Evolutionary conservation across 495 filamentous ascomycete species (phyloP).

Genomic region (Lasiosphaeriaceae sp.): DNA sequence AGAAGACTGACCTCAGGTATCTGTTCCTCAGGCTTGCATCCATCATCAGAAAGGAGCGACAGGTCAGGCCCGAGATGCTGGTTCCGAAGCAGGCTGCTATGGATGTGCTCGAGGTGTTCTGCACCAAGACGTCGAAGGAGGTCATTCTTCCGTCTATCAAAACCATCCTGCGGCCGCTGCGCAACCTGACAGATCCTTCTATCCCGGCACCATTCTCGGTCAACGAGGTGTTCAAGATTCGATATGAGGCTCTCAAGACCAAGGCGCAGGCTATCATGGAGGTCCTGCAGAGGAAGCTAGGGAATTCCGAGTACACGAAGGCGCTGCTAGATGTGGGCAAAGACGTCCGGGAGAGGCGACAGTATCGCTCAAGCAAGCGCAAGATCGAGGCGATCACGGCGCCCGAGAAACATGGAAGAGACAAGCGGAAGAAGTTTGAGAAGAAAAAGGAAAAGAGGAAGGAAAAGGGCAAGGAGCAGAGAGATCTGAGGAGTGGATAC

Average conservation of each 20-base stretch:
- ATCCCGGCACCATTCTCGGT: constrained; percentile 63
- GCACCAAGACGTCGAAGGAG: constrained; percentile 50
- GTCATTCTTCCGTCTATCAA: constrained; percentile 58
- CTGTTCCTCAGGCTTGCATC: constrained; percentile 71
- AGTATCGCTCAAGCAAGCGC: constrained; percentile 72
- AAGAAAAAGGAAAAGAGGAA: constrained; percentile 80
- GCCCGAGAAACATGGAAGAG: constrained; percentile 70
- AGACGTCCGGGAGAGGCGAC: constrained; percentile 62
- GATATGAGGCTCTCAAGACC: constrained; percentile 61
- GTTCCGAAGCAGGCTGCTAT: constrained; percentile 73
- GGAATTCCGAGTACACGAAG: constrained; percentile 70
- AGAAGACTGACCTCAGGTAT: constrained; percentile 53
- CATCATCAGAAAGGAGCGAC: constrained; percentile 74
- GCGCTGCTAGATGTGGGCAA: constrained; percentile 65
- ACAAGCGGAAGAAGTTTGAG: constrained; percentile 83
- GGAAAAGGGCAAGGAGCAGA: constrained; percentile 65
- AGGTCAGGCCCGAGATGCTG: constrained; percentile 55
- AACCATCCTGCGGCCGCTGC: constrained; percentile 71
- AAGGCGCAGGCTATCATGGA: constrained; percentile 71
- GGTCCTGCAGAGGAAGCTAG: constrained; percentile 73
- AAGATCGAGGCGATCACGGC: constrained; percentile 78
- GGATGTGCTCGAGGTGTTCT: constrained; percentile 62
- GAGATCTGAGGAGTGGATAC: constrained; percentile 52
- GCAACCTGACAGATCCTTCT: constrained; percentile 75
- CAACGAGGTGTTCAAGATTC: constrained; percentile 62